Base-by-base conservation (phyloP, 352 stramenopile species). In the Pythium myriotylum region DNA sequence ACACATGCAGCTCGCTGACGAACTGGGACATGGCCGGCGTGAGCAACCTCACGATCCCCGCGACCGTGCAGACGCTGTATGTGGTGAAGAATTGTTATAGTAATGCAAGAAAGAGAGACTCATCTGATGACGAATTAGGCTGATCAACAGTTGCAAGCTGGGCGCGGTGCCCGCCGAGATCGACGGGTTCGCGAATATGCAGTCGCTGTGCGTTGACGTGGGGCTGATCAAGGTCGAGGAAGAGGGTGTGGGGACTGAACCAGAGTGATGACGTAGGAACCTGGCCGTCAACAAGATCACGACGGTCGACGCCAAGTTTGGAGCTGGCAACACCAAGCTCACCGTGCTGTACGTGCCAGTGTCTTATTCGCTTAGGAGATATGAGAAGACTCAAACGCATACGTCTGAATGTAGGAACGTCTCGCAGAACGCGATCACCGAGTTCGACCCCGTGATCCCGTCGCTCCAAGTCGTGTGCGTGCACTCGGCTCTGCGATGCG, bases 1-100 rank as follows among this genome's bases (percentile, higher is more conserved):
- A n/a, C n/a, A n/a, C n/a, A n/a, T n/a, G 6, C 41, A 89, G 80
- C 19, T 81, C 68, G 29, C 62, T 89, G 53, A 73, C 73, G n/a
- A 85, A 89, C 69, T 89, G 77, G 80, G 65, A 89, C 49, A 62
- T 89, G 59, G 65, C 70, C 39, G 65, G 48, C 13, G 35, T 79
- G 4, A 49, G 37, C 42, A 71, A 60, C 39, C 72, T 89, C 32
- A 74, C 77, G 40, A 63, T 89, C 5, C 80, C 80, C n/a, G 54
- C 54, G 40, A 77, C 76, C 8, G 69, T 86, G 27, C 69, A 77
- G 51, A 75, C 63, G 55, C 68, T 89, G 80, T 89, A 60, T 48
- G 79, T 77, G 27, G 2, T n/a, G n/a, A n/a, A n/a, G n/a, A n/a
- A n/a, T n/a, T n/a, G n/a, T n/a, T n/a, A n/a, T n/a, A n/a, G n/a